Evolutionary conservation across 192 early-diverging fungal genomes (phyloP).

Genomic region (Rhizophagus sp.): DNA sequence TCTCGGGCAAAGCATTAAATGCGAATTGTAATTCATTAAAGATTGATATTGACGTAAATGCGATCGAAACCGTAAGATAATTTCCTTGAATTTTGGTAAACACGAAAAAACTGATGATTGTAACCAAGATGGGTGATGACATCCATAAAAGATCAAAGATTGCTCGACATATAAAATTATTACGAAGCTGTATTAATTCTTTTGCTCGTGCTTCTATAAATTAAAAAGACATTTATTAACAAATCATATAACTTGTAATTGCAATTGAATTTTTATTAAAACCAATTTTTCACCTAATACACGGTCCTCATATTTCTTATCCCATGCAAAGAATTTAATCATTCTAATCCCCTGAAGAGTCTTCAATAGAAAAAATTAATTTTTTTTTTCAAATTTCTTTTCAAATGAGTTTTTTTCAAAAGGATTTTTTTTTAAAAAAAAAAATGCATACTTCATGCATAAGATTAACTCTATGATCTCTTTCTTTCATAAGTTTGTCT

Average conservation of each 20-base stretch:
- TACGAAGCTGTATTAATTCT: slow-evolving; percentile 38
- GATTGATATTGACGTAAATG: slow-evolving; percentile 72
- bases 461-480: slow-evolving; percentile 63
- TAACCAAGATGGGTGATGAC: slow-evolving; percentile 60
- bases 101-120: slow-evolving; percentile 56
- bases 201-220: slow-evolving; percentile 38
- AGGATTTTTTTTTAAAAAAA: not conserved
- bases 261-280: too few species aligned
- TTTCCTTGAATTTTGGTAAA: slow-evolving; percentile 64
- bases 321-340: slow-evolving; percentile 92
- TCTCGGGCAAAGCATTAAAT: slow-evolving; percentile 62
- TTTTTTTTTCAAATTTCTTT: too few species aligned
- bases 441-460: slow-evolving; percentile 59
- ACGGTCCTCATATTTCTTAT: slow-evolving; percentile 51
- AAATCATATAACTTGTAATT: too few species aligned
- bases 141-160: slow-evolving; percentile 53
- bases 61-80: slow-evolving; percentile 12
- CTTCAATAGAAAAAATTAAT: not conserved
- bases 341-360: slow-evolving; percentile 84
- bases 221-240: slow-evolving; percentile 21
- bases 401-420: slow-evolving; percentile 34
- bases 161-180: slow-evolving; percentile 25
- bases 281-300: slow-evolving; percentile 57
- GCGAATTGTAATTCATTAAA: slow-evolving; percentile 67
- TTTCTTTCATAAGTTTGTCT: slow-evolving; percentile 60